Evolutionary conservation across 2,329 filamentous ascomycete genomes (phyloP), one percentile per base, ranked within the genome.

Genomic region (Rhinocladiella similis): DNA sequence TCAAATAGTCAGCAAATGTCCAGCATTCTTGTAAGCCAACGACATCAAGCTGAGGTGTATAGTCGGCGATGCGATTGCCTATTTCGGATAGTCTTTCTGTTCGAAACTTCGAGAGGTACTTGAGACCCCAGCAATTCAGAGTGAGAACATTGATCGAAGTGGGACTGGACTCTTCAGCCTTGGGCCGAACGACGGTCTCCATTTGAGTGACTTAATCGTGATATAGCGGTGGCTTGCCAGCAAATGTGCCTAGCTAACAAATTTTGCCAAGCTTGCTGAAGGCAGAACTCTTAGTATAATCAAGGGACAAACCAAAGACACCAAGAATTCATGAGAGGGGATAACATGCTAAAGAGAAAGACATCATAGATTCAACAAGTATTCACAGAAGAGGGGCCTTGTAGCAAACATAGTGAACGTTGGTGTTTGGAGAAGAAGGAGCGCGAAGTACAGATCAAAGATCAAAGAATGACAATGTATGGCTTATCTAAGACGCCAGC

Each of bases 61-160:
- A 80, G 41, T 79, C 73, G 62, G 90, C 88, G 61, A 97, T 82
- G 62, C 89, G 88, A 62, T 83, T 85, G 52, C 91, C 93, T 68
- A 97, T 97, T 71, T 96, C 90, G 27, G 81, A 74, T 49, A 97
- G 82, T 42, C 94, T 90, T 66, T 89, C 87, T 63, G 82, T 78
- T 64, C 92, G 90, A 64, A 89, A 83, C 63, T 87, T 86, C 50
- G 92, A 87, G 68, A 97, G 81, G 76, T 85, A 91, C 68, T 95
- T 93, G 60, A 97, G 85, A 50, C 94, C 94, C 93, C 94, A 97
- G 83, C 91, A 97, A 75, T 99, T 99, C 71, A 96, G 84, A 3
- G 90, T 94, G 63, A 97, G 77, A 65, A 97, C 80, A 68, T 89
- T 87, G 69, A 97, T 61, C 5, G 54, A 43, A 14, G 48, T 54